Conservation (phyloP, 1,139 yeast genomes). For the Taphrina flavorubra region DNA sequence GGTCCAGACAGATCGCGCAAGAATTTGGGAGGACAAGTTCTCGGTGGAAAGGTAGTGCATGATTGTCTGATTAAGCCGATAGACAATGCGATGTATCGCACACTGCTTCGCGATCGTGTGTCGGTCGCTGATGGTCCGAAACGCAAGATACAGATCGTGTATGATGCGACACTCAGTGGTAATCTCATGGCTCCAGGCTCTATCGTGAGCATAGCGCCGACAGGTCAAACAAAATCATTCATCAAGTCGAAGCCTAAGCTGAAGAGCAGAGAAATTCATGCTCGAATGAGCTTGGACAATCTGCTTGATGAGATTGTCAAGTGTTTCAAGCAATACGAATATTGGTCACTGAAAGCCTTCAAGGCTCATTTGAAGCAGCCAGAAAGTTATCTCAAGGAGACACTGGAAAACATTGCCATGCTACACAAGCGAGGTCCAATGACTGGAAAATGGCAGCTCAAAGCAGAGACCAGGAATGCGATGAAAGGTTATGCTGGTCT, state of each 20-base stretch:
- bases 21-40: slow-evolving; percentile 65
- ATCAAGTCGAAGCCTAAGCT: slow-evolving; percentile 63
- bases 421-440: slow-evolving; percentile 95
- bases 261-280: slow-evolving; percentile 80
- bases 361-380: slow-evolving; percentile 96
- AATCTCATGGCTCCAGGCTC: slow-evolving; percentile 31
- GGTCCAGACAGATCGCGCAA: slow-evolving; percentile 44
- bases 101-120: slow-evolving; percentile 33
- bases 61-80: slow-evolving; percentile 52
- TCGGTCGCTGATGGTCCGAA: slow-evolving; percentile 42
- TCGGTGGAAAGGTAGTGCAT: slow-evolving; percentile 86
- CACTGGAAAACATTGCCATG: slow-evolving; percentile 85
- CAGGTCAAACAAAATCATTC: slow-evolving; percentile 28
- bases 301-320: slow-evolving; percentile 84
- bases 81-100: slow-evolving; percentile 28
- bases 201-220: slow-evolving; percentile 12
- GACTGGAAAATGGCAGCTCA: slow-evolving; percentile 85
- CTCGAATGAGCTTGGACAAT: slow-evolving; percentile 92
- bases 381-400: slow-evolving; percentile 85
- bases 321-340: slow-evolving; percentile 91
- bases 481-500: slow-evolving; percentile 64
- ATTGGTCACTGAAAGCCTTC: slow-evolving; percentile 93
- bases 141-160: slow-evolving; percentile 42
- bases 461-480: slow-evolving; percentile 62
- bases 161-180: slow-evolving; percentile 39